phyloP scores from a whole-genome alignment of 345 rosid genomes.

The Lepidium aucheri region DNA sequence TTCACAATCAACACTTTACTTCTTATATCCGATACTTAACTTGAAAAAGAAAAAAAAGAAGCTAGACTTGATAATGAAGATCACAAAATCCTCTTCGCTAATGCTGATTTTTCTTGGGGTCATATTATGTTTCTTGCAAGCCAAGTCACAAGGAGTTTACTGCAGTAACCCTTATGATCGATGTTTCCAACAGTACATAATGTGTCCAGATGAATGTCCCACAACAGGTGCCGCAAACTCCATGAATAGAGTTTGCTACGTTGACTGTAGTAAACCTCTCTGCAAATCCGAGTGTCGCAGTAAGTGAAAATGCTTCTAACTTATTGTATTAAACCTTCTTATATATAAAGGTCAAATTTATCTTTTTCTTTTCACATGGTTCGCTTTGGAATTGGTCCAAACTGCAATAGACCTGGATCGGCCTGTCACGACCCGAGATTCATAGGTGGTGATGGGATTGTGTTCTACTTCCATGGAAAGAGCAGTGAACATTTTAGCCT shows the following conservation, averaged over 20 bases:
- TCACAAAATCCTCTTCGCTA: neutral
- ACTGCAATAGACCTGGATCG: slow-evolving; percentile 39
- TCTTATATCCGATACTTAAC: neutral
- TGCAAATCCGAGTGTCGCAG: slow-evolving; percentile 27
- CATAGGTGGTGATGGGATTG: slow-evolving; percentile 43
- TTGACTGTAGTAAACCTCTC: slow-evolving; percentile 22
- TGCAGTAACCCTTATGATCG: slow-evolving; percentile 20
- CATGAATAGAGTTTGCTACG: slow-evolving; percentile 24
- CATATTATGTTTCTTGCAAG: slow-evolving; percentile 5
- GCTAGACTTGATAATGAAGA: neutral
- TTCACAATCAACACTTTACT: neutral
- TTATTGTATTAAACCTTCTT: neutral
- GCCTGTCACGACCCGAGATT: slow-evolving; percentile 45
- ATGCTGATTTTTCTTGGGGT: neutral
- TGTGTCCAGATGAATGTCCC: slow-evolving; percentile 31
- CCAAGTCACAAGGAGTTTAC: slow-evolving; percentile 15
- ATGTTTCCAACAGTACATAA: slow-evolving; percentile 13
- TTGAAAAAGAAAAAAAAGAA: neutral
- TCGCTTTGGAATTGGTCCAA: neutral
- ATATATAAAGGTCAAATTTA: too few species aligned
- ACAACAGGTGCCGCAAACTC: neutral
- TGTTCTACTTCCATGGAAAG: slow-evolving; percentile 47
- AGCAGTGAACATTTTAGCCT: slow-evolving; percentile 40
- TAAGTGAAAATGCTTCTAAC: slow-evolving; percentile 1
- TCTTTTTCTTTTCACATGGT: neutral